A percentile compares a stretch with the other conserved stretches of the same genome.
phyloP scores from a whole-genome alignment of 225 moss, liverwort and hornwort species.

The Lunularia cruciata region DNA sequence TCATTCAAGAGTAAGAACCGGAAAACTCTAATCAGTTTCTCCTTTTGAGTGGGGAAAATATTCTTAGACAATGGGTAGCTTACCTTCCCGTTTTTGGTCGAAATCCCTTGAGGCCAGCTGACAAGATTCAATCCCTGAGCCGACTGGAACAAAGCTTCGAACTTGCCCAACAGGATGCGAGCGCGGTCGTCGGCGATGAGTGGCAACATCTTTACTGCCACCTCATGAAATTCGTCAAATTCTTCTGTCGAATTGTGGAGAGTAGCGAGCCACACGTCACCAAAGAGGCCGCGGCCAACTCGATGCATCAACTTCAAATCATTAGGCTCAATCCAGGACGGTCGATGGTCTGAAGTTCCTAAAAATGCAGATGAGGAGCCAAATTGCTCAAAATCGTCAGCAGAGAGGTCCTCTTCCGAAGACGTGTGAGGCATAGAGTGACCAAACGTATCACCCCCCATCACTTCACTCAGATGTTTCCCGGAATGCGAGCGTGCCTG shows the following conservation, averaged over 20 bases:
- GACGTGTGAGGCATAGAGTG: constrained; percentile 25
- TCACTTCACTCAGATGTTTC: constrained; percentile 28
- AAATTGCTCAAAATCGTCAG: constrained; percentile 38
- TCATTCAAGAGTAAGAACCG: no score
- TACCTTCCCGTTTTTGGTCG: constrained; percentile 82
- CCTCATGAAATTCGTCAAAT: constrained; percentile 97
- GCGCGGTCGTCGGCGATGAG: constrained; percentile 67
- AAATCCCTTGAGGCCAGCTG: constrained; percentile 92
- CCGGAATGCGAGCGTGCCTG: constrained; percentile 20
- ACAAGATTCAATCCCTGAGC: constrained; percentile 70
- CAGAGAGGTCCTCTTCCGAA: constrained; percentile 30
- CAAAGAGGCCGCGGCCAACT: constrained; percentile 85
- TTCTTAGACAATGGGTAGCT: constrained; percentile 21
- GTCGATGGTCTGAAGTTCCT: constrained; percentile 19
- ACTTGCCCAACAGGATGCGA: constrained; percentile 58
- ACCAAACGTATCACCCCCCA: constrained; percentile 45
- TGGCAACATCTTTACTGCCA: constrained; percentile 94
- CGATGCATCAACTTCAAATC: constrained; percentile 85
- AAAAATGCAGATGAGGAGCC: constrained; percentile 21
- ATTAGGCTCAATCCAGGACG: constrained; percentile 74
- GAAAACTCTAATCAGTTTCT: no score
- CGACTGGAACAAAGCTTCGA: constrained; percentile 62
- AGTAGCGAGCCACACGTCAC: constrained; percentile 92
- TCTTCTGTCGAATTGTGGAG: constrained; percentile 91
- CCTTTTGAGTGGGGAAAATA: no score